Percentiles rank a stretch among this genome's conserved stretches.
Evolutionary conservation across 345 rosid species (phyloP).

Genomic region (Syzygium jambos): DNA sequence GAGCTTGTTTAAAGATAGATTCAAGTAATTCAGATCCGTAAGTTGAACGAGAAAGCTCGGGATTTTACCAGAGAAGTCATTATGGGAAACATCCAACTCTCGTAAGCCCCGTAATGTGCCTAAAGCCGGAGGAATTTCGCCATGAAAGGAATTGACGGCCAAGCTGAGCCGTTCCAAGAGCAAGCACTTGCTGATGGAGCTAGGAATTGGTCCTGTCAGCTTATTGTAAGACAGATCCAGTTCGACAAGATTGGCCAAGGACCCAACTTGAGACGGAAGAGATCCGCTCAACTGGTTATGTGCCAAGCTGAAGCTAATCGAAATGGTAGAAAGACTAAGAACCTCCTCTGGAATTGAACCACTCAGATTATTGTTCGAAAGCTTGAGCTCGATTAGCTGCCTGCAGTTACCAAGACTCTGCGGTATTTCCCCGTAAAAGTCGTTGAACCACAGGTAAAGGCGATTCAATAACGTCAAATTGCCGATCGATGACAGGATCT

Average conservation of each 20-base stretch:
- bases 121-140: constrained; percentile 22
- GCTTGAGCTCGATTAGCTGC: neutral
- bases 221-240: constrained; percentile 10
- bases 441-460: neutral
- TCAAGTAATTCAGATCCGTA: neutral
- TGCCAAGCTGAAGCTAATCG: neutral
- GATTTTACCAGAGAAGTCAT: constrained; percentile 18
- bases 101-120: constrained; percentile 10
- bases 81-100: constrained; percentile 27
- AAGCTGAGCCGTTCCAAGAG: constrained; percentile 4
- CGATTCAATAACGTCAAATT: neutral
- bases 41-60: constrained; percentile 2
- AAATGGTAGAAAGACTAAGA: neutral
- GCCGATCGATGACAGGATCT: neutral
- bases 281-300: constrained; percentile 3
- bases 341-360: neutral
- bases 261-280: constrained; percentile 15
- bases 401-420: neutral
- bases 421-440: constrained; percentile 12
- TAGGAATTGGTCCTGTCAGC: constrained; percentile 22
- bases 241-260: constrained; percentile 7
- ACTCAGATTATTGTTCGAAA: constrained; percentile 9
- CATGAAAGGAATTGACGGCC: neutral
- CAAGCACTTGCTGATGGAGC: constrained; percentile 11
- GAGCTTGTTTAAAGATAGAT: constrained; percentile 30